Percentiles rank a stretch among this genome's conserved stretches.
Conservation (phyloP, 108 stramenopile species). For the Nitzschia sp. region DNA sequence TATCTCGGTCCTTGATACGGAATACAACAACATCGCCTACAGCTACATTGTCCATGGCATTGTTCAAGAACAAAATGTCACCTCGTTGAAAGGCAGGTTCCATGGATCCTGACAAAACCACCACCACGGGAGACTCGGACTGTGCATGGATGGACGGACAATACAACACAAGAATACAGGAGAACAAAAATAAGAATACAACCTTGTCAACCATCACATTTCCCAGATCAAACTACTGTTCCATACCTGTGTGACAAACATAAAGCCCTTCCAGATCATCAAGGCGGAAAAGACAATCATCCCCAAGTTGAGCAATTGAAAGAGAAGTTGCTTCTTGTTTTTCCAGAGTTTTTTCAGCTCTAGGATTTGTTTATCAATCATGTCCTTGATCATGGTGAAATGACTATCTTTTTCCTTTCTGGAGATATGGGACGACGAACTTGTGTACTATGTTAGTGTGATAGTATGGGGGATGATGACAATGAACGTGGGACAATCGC, state of each 20-base stretch:
- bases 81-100: conserved; percentile 99
- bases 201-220: not conserved
- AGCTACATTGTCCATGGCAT: conserved; percentile 87
- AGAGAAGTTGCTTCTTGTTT: conserved; percentile 94
- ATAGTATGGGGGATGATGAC: too few relatives aligned
- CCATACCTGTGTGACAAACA: conserved; percentile 91
- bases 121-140: conserved; percentile 97
- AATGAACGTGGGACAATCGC: too few relatives aligned
- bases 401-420: not conserved
- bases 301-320: conserved; percentile 95
- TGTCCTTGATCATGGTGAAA: conserved; percentile 81
- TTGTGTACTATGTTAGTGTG: too few relatives aligned
- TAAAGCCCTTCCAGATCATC: conserved; percentile 99
- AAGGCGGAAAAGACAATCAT: conserved; percentile 99
- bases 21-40: conserved; percentile 99
- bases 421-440: not conserved
- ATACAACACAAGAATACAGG: not conserved
- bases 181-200: not conserved
- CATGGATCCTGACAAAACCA: conserved; percentile 97
- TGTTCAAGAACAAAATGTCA: conserved; percentile 98
- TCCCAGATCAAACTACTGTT: not conserved
- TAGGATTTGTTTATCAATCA: conserved; percentile 85
- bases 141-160: conserved; percentile 11
- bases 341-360: conserved; percentile 99
- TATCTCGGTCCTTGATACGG: conserved; percentile 99